A percentile compares a stretch with the other conserved stretches of the same genome.
Evolutionary conservation across 2,329 filamentous ascomycete species (phyloP).

Genomic region (Zymoseptoria pseudotritici): DNA sequence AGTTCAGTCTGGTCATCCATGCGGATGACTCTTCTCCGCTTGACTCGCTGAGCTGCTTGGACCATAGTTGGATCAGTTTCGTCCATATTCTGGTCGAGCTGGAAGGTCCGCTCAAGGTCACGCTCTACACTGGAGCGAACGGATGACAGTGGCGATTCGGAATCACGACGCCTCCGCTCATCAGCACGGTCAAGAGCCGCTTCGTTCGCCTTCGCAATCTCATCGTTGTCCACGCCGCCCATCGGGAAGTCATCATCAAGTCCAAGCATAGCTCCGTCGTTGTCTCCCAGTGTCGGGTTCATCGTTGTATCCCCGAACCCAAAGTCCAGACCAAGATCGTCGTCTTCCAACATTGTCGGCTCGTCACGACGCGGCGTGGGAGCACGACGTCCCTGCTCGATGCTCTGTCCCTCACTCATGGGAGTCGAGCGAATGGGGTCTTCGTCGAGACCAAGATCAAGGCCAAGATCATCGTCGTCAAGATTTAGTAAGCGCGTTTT

Average conservation of each 20-base stretch:
- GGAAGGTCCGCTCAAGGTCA: slow-evolving; percentile 58
- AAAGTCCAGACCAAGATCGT: slow-evolving; percentile 46
- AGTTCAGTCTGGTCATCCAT: slow-evolving; percentile 78
- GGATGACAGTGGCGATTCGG: slow-evolving; percentile 49
- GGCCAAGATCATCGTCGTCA: slow-evolving; percentile 50
- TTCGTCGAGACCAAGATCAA: slow-evolving; percentile 52
- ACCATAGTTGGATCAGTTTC: slow-evolving; percentile 40
- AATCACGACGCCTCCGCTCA: slow-evolving; percentile 36
- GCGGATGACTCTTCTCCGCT: slow-evolving; percentile 73
- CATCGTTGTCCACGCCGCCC: slow-evolving; percentile 34
- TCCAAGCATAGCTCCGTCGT: slow-evolving; percentile 21
- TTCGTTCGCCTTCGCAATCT: slow-evolving; percentile 35
- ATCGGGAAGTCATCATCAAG: slow-evolving; percentile 36
- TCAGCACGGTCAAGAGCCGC: slow-evolving; percentile 38
- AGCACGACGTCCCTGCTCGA: slow-evolving; percentile 87
- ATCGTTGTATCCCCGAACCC: slow-evolving; percentile 31
- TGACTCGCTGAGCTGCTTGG: slow-evolving; percentile 61
- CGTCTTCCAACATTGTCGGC: slow-evolving; percentile 50
- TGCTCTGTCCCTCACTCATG: slow-evolving; percentile 41
- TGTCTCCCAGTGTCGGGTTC: slow-evolving; percentile 13
- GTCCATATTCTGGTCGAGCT: slow-evolving; percentile 28
- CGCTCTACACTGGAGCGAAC: slow-evolving; percentile 45
- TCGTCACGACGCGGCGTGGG: slow-evolving; percentile 53
- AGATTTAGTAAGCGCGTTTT: slow-evolving; percentile 35
- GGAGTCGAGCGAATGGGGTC: slow-evolving; percentile 30